A percentile compares a stretch with the other conserved stretches of the same genome.
phyloP scores from a whole-genome alignment of 208 protist species.

The Trypanosoma caninum region DNA sequence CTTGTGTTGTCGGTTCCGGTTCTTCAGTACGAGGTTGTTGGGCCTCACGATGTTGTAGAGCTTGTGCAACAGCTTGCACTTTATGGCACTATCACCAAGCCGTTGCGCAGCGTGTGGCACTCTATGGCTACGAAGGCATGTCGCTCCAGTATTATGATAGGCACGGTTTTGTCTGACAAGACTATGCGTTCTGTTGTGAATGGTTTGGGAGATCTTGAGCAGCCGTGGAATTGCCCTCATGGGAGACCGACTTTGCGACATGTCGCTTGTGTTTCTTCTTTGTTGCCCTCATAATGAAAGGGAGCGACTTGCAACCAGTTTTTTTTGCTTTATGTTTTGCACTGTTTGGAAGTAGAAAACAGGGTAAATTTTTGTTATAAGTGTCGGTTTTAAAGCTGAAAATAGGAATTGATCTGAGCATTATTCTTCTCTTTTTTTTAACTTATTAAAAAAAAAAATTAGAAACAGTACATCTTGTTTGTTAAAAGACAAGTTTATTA shows the following conservation, averaged over 20 bases:
- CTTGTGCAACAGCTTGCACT: constrained; percentile 75
- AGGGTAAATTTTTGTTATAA: neutral
- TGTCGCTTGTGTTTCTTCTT: constrained; percentile 35
- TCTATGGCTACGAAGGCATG: constrained; percentile 93
- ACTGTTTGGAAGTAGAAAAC: too few species aligned
- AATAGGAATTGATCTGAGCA: too few species aligned
- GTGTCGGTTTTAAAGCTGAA: too few species aligned
- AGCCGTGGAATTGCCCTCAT: constrained; percentile 95
- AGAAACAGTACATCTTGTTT: too few species aligned
- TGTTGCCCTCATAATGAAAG: neutral
- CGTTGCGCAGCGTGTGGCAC: constrained; percentile 82
- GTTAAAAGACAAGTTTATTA: too few species aligned
- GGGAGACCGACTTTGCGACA: constrained; percentile 89
- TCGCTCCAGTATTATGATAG: constrained; percentile 93
- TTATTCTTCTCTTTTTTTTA: too few species aligned
- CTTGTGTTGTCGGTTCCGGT: constrained; percentile 76
- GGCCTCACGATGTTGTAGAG: constrained; percentile 82
- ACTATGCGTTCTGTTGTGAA: constrained; percentile 81
- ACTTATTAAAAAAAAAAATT: too few species aligned
- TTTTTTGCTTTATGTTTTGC: neutral
- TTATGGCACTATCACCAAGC: constrained; percentile 51
- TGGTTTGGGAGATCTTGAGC: constrained; percentile 68
- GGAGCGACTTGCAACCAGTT: neutral
- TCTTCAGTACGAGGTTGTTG: constrained; percentile 84
- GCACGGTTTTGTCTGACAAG: constrained; percentile 63